Evolutionary conservation across 768 basidiomycete species (phyloP), one percentile per base, ranked within the genome.

Genomic region (Tricholomella constricta): DNA sequence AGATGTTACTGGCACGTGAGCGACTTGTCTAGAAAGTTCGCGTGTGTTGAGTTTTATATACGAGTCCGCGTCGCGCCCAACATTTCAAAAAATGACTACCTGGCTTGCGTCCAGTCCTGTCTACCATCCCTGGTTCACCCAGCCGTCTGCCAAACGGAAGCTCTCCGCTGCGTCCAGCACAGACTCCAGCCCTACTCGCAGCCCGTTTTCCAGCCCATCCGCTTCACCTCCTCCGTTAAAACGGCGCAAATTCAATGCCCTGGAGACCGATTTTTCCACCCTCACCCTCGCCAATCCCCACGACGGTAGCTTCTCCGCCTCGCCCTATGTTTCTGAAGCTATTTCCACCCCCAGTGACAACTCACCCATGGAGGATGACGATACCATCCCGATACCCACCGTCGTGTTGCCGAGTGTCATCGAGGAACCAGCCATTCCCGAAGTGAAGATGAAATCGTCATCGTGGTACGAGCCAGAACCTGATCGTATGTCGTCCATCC

Each of bases 381-480:
- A 25, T 40, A 12, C n/a, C 14, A 31, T 23, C 41, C 46, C 17
- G 36, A 11, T 45, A 15, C 52, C 34, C 38, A 17, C 48, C 22
- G 42, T 61, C 26, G 34, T 59, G 32, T 40, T 64, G 19, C 75
- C 76, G 5, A 68, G 63, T 31, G 69, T 69, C 19, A 61, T 78
- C 45, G 80, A 83, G 55, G 80, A 81, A 47, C 68, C 69, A 0
- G 47, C 59, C 15, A 60, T 71, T 8, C 78, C 71, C 17, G 87
- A 89, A 49, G 72, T 84, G 2, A 79, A 76, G 41, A 91, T 91
- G 88, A 83, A 81, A 55, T 60, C 65, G 8, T 75, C 75, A 8
- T 80, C 83, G 26, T 87, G 84, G 84, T 87, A 84, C 62, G 86
- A 86, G 63, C 77, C 81, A 4, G 88, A 87, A 62, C 84, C 80